These are phyloP conservation scores for Chrysanthemum seticuspe DNA, from an alignment of 129 eudicot genomes.

Conservation along the genomic window DNA sequence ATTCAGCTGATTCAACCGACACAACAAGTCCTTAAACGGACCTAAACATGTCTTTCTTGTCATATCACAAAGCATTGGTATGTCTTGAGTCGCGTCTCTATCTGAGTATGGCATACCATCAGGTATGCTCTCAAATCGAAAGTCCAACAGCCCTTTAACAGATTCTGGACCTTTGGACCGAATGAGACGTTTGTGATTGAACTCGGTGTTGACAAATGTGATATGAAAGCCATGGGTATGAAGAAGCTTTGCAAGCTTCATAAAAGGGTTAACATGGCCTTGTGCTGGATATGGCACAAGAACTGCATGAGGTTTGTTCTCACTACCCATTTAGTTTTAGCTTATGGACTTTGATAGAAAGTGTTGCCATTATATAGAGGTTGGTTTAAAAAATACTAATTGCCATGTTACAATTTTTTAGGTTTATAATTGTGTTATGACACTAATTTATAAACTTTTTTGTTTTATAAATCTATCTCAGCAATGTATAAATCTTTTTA, in stretches of 20 bases:
- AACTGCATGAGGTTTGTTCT: slow-evolving; percentile 46
- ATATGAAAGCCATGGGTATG: slow-evolving; percentile 50
- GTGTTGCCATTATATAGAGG: not conserved
- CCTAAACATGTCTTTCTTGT: slow-evolving; percentile 48
- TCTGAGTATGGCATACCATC: slow-evolving; percentile 62
- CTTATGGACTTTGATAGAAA: not conserved
- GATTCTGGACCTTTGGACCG: slow-evolving; percentile 51
- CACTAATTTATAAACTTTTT: too few relatives aligned
- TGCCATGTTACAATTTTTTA: too few relatives aligned
- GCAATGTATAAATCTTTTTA: too few relatives aligned
- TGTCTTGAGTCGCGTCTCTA: slow-evolving; percentile 53
- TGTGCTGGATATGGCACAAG: slow-evolving; percentile 57
- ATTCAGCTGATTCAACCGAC: slow-evolving; percentile 23
- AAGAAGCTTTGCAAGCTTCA: slow-evolving; percentile 59
- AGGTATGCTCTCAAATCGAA: slow-evolving; percentile 55
- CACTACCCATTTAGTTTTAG: slow-evolving; percentile 32
- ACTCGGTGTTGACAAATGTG: slow-evolving; percentile 74
- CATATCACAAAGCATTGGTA: slow-evolving; percentile 46
- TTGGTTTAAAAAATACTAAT: too few relatives aligned
- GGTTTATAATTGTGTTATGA: too few relatives aligned
- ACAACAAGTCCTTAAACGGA: slow-evolving; percentile 46
- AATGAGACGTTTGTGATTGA: slow-evolving; percentile 57
- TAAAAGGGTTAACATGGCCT: slow-evolving; percentile 59
- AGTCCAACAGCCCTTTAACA: slow-evolving; percentile 42
- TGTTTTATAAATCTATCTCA: too few relatives aligned